Evolutionary conservation across 208 protist genomes (phyloP).

Genomic region (Tritrichomonas musculus): DNA sequence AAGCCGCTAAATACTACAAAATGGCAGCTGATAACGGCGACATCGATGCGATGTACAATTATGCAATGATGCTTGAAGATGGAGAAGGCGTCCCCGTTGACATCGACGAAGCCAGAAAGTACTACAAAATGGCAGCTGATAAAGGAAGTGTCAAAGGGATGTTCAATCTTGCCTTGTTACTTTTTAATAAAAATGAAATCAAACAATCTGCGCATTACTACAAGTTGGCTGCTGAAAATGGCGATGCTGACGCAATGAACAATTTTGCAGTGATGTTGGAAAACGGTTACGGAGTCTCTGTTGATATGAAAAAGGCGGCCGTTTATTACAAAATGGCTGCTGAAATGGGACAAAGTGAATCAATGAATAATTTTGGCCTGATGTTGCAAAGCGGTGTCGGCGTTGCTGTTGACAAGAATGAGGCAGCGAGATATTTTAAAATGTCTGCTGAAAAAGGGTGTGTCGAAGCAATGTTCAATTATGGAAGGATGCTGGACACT

Average conservation of each 20-base stretch:
- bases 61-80: background rate
- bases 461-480: background rate
- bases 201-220: background rate
- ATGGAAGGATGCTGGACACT: background rate
- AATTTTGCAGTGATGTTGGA: background rate
- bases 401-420: background rate
- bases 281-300: background rate
- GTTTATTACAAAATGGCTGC: conserved; percentile 25
- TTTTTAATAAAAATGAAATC: too few species aligned
- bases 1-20: background rate
- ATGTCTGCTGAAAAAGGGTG: background rate
- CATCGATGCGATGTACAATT: background rate
- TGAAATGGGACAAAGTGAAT: background rate
- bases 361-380: background rate
- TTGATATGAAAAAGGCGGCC: background rate
- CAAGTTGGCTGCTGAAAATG: background rate
- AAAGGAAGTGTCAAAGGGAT: background rate
- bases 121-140: background rate
- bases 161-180: background rate
- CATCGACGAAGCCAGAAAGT: background rate
- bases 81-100: background rate
- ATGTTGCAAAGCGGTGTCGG: background rate
- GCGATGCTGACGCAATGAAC: background rate
- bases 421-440: background rate
- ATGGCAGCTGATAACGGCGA: background rate